Evolutionary conservation across 2,329 filamentous ascomycete genomes (phyloP).

Genomic region (Penicillium sp.): DNA sequence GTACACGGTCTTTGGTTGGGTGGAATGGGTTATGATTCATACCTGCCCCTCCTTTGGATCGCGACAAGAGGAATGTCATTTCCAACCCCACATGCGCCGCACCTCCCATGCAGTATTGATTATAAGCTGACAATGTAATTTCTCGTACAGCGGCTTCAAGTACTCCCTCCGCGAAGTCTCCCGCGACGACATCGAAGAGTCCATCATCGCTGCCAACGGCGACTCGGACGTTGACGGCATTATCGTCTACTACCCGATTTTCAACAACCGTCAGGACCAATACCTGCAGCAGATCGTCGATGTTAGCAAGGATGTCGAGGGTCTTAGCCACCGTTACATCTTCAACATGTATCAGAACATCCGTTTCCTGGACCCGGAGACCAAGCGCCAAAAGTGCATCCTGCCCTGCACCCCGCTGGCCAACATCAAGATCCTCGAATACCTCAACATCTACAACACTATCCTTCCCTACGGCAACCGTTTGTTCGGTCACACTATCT

Average conservation of each 20-base stretch:
- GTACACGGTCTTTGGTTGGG: slow-evolving; percentile 21
- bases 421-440: slow-evolving; percentile 94
- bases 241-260: slow-evolving; percentile 98
- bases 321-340: slow-evolving; percentile 88
- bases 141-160: slow-evolving; percentile 72
- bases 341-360: slow-evolving; percentile 99
- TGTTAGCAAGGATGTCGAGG: slow-evolving; percentile 91
- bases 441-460: slow-evolving; percentile 94
- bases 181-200: slow-evolving; percentile 88
- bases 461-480: slow-evolving; percentile 92
- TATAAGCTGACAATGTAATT: slow-evolving; percentile 1
- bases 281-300: slow-evolving; percentile 95
- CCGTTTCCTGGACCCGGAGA: slow-evolving; percentile 77
- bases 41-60: slow-evolving; percentile 27
- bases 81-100: not conserved
- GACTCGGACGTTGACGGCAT: slow-evolving; percentile 80
- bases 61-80: slow-evolving; percentile 14
- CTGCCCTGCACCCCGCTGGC: slow-evolving; percentile 94
- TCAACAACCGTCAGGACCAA: slow-evolving; percentile 85
- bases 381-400: slow-evolving; percentile 78
- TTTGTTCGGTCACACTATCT: slow-evolving; percentile 90
- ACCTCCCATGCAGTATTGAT: not conserved
- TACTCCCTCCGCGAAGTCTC: slow-evolving; percentile 84
- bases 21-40: slow-evolving; percentile 28
- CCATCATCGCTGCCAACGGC: slow-evolving; percentile 80